These are phyloP conservation scores for Fagus crenata DNA, from an alignment of 306 rosid genomes.

Conservation along the genomic window DNA sequence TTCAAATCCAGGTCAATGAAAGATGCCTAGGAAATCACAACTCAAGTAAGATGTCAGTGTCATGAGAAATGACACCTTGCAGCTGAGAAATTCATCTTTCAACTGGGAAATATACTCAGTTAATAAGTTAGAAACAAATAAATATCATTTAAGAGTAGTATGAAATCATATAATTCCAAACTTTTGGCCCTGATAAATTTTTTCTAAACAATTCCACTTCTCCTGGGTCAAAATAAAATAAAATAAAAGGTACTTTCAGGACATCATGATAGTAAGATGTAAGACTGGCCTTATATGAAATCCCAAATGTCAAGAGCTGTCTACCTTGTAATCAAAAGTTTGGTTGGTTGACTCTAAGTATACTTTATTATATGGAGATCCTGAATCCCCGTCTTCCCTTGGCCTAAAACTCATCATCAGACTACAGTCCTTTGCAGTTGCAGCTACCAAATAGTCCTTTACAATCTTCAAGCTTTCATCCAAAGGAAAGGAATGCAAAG, in stretches of 20 bases:
- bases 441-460: conserved; percentile 73
- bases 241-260: neutral
- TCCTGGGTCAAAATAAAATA: neutral
- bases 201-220: neutral
- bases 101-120: neutral
- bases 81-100: neutral
- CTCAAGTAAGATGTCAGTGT: conserved; percentile 27
- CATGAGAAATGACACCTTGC: conserved; percentile 20
- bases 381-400: conserved; percentile 45
- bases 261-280: neutral
- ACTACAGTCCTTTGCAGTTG: conserved; percentile 95
- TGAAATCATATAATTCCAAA: neutral
- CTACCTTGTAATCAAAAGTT: conserved; percentile 78
- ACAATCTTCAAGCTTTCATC: conserved; percentile 79
- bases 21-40: conserved; percentile 52
- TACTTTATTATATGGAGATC: conserved; percentile 44
- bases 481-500: conserved; percentile 74
- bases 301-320: conserved; percentile 7
- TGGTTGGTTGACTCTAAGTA: conserved; percentile 65
- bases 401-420: conserved; percentile 80
- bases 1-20: conserved; percentile 93
- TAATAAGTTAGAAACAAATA: neutral
- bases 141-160: neutral
- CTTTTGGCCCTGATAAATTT: neutral
- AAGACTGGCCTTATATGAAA: neutral